Evolutionary conservation across 1,284 basidiomycete species (phyloP), one percentile per base, ranked within the genome.

Genomic region (Austropuccinia psidii): DNA sequence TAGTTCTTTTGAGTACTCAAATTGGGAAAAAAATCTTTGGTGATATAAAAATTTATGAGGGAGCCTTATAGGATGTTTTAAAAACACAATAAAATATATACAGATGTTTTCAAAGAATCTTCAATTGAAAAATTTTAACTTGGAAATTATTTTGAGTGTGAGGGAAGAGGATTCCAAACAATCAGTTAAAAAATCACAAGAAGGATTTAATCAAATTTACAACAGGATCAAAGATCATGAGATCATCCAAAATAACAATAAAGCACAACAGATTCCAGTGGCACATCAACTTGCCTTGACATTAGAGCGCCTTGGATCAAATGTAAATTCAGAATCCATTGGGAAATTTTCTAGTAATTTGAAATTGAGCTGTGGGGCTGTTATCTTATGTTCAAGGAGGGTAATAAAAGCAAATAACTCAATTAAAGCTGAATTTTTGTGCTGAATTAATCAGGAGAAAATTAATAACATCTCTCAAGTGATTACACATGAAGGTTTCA

Each of bases 261-360:
- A 47, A 33, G 5, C 43, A 31, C 64, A 45, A 7, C 64, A 67
- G 35, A 27, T 54, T 2, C 50, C 64, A 8, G 37, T 67, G 9
- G 19, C 64, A 24, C 64, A 67, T 49, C 64, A 67, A 41, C 64
- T 67, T 1, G 64, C 64, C 21, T 17, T 67, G 21, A 66, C 62
- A 8, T 19, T 66, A 19, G 62, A 66, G 31, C 45, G 33, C 4
- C 62, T 66, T 31, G 47, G 64, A 7, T 52, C 47, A 24, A 67
- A 67, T 41, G 64, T 45, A 1, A 54, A 67, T 33, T 43, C 15
- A 11, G 64, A 45, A 2, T 67, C 49, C 9, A 27, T 67, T 39
- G 49, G 45, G 4, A n/a, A 35, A 2, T 54, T 67, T 39, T 67
- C 49, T 1, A 1, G 37, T n/a, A 54, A 50, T 33, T 29, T 52